Conservation (phyloP, 2,329 filamentous ascomycete species). For the Rhinocladiella similis region DNA sequence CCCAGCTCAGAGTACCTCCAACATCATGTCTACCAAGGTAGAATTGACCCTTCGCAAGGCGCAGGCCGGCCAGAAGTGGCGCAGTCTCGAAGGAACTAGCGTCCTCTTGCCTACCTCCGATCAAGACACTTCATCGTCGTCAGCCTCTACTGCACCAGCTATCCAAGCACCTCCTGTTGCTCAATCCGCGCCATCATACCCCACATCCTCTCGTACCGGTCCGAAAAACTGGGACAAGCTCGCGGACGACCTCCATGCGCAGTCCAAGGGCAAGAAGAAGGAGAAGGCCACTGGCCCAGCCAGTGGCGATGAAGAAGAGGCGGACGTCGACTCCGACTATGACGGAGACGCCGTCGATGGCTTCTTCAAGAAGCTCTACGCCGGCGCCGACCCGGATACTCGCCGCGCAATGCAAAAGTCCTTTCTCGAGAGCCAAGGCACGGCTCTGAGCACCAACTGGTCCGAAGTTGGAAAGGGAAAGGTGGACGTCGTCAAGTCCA, state of each 20-base stretch:
- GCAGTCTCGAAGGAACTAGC: slow-evolving; percentile 52
- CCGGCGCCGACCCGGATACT: slow-evolving; percentile 73
- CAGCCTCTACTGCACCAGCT: slow-evolving; percentile 22
- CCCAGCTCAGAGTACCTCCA: slow-evolving; percentile 58
- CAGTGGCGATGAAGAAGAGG: slow-evolving; percentile 47
- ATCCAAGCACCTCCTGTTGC: slow-evolving; percentile 19
- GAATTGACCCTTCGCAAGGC: slow-evolving; percentile 74
- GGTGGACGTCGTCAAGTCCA: slow-evolving; percentile 53
- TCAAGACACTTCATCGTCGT: slow-evolving; percentile 14
- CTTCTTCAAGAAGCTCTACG: slow-evolving; percentile 92
- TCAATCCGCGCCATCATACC: slow-evolving; percentile 64
- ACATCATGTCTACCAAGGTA: slow-evolving; percentile 74
- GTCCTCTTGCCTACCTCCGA: slow-evolving; percentile 28
- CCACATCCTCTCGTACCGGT: slow-evolving; percentile 79
- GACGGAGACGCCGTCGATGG: slow-evolving; percentile 54
- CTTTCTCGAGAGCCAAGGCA: slow-evolving; percentile 91
- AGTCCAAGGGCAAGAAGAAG: slow-evolving; percentile 35
- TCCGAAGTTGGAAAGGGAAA: slow-evolving; percentile 70
- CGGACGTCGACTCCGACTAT: slow-evolving; percentile 47
- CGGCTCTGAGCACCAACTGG: slow-evolving; percentile 91
- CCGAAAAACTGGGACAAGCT: slow-evolving; percentile 93
- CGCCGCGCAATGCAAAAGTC: slow-evolving; percentile 97
- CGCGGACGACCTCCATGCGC: slow-evolving; percentile 50
- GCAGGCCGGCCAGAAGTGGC: slow-evolving; percentile 67
- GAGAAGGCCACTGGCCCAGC: slow-evolving; percentile 39